Conservation (phyloP, 2,329 filamentous ascomycete species). For the Aspergillus unguis region DNA sequence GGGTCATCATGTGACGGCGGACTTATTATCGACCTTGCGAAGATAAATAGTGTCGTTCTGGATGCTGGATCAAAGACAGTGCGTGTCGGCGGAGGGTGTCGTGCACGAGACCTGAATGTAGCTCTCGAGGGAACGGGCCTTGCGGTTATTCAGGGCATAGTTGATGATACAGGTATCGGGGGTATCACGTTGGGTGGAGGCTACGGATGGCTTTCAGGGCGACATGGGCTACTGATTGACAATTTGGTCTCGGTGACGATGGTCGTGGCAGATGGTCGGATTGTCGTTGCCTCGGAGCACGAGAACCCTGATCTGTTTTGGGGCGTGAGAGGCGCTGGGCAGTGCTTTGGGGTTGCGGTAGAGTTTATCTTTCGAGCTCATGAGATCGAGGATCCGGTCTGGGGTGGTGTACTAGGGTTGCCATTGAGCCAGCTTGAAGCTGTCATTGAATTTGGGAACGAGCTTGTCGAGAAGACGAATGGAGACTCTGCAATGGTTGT, state of each 20-base stretch:
- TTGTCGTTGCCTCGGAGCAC: slow-evolving; percentile 34
- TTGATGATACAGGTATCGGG: slow-evolving; percentile 59
- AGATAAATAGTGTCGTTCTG: slow-evolving; percentile 52
- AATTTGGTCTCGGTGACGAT: slow-evolving; percentile 39
- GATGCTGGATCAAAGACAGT: slow-evolving; percentile 47
- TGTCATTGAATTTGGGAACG: slow-evolving; percentile 19
- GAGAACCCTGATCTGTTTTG: slow-evolving; percentile 50
- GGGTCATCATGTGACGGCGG: slow-evolving; percentile 51
- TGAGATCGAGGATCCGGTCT: slow-evolving; percentile 33
- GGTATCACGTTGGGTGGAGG: slow-evolving; percentile 58
- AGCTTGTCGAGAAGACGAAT: slow-evolving; percentile 4
- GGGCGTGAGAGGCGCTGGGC: slow-evolving; percentile 43
- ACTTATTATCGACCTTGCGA: slow-evolving; percentile 54
- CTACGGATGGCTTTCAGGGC: slow-evolving; percentile 54
- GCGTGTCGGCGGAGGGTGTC: slow-evolving; percentile 51
- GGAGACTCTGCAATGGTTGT: slow-evolving; percentile 12
- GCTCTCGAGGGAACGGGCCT: slow-evolving; percentile 51
- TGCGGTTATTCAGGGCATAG: slow-evolving; percentile 58
- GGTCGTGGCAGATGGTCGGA: slow-evolving; percentile 38
- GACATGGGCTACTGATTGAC: slow-evolving; percentile 53
- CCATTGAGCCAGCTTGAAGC: slow-evolving; percentile 21
- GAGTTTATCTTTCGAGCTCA: slow-evolving; percentile 40
- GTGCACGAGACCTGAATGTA: slow-evolving; percentile 50
- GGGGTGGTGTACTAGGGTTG: slow-evolving; percentile 29
- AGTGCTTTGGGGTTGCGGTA: slow-evolving; percentile 42